phyloP scores from a whole-genome alignment of 106 monocot genomes.

The Posidonia australis region DNA sequence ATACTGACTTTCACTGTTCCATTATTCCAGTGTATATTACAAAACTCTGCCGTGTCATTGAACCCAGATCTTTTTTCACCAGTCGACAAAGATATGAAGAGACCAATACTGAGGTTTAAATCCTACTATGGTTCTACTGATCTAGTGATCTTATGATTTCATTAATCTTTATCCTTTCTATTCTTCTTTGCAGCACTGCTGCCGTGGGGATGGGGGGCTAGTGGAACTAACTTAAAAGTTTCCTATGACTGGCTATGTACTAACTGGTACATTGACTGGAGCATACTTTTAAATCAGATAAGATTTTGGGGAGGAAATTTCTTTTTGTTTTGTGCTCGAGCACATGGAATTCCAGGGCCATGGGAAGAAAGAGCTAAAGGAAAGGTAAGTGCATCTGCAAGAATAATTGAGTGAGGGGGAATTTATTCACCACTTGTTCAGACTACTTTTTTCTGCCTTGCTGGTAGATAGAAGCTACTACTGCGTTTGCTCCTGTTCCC shows the following conservation, averaged over 20 bases:
- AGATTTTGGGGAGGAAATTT: constrained; percentile 69
- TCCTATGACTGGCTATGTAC: constrained; percentile 92
- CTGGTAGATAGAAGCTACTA: neutral
- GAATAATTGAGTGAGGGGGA: neutral
- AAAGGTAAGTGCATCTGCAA: constrained; percentile 35
- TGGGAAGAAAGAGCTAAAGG: constrained; percentile 89
- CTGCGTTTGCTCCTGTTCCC: neutral
- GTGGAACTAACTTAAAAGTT: constrained; percentile 99
- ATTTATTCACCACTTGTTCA: neutral
- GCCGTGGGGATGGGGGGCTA: constrained; percentile 99
- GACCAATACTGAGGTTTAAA: too few species aligned
- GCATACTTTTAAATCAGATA: constrained; percentile 97
- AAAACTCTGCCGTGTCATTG: too few species aligned
- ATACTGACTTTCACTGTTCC: too few species aligned
- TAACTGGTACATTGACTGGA: constrained; percentile 97
- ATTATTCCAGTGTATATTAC: too few species aligned
- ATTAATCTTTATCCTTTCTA: neutral
- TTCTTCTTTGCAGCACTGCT: constrained; percentile 58
- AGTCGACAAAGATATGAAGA: too few species aligned
- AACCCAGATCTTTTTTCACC: too few species aligned
- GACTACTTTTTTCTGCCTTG: neutral
- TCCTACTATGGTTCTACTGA: too few species aligned
- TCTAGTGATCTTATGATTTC: too few species aligned
- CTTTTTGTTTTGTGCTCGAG: constrained; percentile 68
- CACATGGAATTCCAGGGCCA: constrained; percentile 72